Evolutionary conservation across 495 filamentous ascomycete species (phyloP).

Genomic region (Glutinoglossum americanum): DNA sequence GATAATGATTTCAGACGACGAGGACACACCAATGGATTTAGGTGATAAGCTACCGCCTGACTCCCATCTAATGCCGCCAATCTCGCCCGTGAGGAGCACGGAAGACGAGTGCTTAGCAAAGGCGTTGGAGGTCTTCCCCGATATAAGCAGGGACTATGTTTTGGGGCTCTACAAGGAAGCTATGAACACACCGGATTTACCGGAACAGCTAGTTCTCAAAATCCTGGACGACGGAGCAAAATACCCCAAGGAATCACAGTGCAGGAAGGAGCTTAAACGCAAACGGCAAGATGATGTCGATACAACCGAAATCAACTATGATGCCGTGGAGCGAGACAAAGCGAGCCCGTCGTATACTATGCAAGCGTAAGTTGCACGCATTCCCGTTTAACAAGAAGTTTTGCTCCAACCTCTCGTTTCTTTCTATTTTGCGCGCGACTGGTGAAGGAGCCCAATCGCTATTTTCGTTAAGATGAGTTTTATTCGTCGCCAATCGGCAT

Average conservation of each 20-base stretch:
- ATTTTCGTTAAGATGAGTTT: neutral
- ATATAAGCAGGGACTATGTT: slow-evolving; percentile 24
- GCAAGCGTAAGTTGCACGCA: neutral
- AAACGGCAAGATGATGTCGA: slow-evolving; percentile 15
- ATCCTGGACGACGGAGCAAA: slow-evolving; percentile 18
- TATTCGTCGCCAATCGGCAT: neutral
- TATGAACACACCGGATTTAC: neutral
- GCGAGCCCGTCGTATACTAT: neutral
- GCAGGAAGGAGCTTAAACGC: slow-evolving; percentile 18
- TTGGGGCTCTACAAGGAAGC: slow-evolving; percentile 17
- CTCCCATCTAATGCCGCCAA: neutral
- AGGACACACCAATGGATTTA: neutral
- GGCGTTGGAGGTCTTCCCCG: slow-evolving; percentile 28
- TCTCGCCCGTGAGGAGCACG: neutral
- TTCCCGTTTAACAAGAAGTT: neutral
- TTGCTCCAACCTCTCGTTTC: neutral
- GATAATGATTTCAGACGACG: neutral
- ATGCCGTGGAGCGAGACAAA: neutral
- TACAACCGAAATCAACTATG: neutral
- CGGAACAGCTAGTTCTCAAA: slow-evolving; percentile 18
- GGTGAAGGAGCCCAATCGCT: neutral
- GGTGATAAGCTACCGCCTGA: neutral
- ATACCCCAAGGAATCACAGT: slow-evolving; percentile 26
- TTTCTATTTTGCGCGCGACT: neutral
- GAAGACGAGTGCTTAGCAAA: slow-evolving; percentile 18